Conservation (phyloP, 2,329 filamentous ascomycete species). For the Diplodia sapinea region DNA sequence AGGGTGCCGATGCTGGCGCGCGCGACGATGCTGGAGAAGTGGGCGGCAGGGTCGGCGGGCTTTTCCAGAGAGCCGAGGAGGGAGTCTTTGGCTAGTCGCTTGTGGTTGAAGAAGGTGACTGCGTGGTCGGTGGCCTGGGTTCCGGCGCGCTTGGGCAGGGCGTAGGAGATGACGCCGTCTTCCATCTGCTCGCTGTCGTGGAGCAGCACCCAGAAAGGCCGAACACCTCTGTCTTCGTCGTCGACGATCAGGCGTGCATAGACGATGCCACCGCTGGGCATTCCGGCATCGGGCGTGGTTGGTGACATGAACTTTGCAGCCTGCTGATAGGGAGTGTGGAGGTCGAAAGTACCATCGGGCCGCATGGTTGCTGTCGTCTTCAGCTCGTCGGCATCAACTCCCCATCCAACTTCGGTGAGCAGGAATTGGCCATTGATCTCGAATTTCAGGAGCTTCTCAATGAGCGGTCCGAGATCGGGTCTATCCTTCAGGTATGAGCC, state of each 20-base stretch:
- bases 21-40: constrained; percentile 37
- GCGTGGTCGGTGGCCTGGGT: constrained; percentile 43
- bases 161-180: constrained; percentile 39
- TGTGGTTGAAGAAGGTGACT: constrained; percentile 45
- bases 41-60: constrained; percentile 35
- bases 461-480: constrained; percentile 33
- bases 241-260: constrained; percentile 43
- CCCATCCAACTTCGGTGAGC: constrained; percentile 51
- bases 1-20: constrained; percentile 29
- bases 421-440: constrained; percentile 45
- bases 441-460: constrained; percentile 36
- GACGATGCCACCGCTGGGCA: constrained; percentile 43
- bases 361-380: constrained; percentile 48
- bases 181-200: constrained; percentile 38
- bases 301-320: constrained; percentile 46
- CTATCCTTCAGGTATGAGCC: constrained; percentile 13
- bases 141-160: constrained; percentile 40
- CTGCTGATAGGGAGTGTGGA: constrained; percentile 42
- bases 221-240: constrained; percentile 39
- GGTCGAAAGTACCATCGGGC: constrained; percentile 43
- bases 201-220: constrained; percentile 44
- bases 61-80: constrained; percentile 39
- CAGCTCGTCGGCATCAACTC: constrained; percentile 49
- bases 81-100: constrained; percentile 37
- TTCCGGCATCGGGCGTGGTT: constrained; percentile 35